Evolutionary conservation across 1,284 basidiomycete genomes (phyloP).

Genomic region (Papiliotrema fonsecae): DNA sequence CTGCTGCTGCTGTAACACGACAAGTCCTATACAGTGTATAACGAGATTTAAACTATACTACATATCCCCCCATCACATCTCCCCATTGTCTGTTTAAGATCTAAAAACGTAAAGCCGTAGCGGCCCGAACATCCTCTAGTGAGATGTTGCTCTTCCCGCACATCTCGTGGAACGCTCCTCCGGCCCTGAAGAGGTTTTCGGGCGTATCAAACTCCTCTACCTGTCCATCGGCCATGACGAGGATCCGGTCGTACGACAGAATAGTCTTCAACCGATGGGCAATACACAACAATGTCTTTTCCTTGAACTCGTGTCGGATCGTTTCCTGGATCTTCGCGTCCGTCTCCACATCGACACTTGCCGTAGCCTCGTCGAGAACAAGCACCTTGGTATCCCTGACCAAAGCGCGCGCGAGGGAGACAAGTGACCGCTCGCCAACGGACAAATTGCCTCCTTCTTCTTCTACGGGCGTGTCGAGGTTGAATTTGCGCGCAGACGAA

Average conservation of each 20-base stretch:
- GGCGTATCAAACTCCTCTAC: slow-evolving; percentile 74
- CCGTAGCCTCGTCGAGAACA: slow-evolving; percentile 57
- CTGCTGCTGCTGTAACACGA: too few species aligned
- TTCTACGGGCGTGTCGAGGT: slow-evolving; percentile 72
- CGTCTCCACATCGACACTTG: slow-evolving; percentile 60
- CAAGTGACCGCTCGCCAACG: slow-evolving; percentile 61
- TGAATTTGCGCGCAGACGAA: slow-evolving; percentile 56
- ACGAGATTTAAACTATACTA: too few species aligned
- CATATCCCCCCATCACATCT: too few species aligned
- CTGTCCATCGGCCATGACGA: slow-evolving; percentile 62
- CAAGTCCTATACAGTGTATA: too few species aligned
- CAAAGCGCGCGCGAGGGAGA: slow-evolving; percentile 66
- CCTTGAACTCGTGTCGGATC: slow-evolving; percentile 61
- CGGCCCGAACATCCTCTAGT: slow-evolving; percentile 57
- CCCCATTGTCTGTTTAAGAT: too few species aligned
- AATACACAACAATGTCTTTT: slow-evolving; percentile 62
- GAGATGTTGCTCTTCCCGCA: slow-evolving; percentile 68
- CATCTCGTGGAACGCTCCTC: slow-evolving; percentile 69
- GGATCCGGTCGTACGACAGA: slow-evolving; percentile 70
- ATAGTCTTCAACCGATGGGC: slow-evolving; percentile 71
- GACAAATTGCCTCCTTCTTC: slow-evolving; percentile 77
- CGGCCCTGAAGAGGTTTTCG: slow-evolving; percentile 63
- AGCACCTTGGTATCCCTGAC: slow-evolving; percentile 55
- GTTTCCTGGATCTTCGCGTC: slow-evolving; percentile 67
- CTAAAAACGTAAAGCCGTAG: slow-evolving; percentile 2